phyloP scores from a whole-genome alignment of 1,284 basidiomycete genomes.

The Heterobasidion occidentale region DNA sequence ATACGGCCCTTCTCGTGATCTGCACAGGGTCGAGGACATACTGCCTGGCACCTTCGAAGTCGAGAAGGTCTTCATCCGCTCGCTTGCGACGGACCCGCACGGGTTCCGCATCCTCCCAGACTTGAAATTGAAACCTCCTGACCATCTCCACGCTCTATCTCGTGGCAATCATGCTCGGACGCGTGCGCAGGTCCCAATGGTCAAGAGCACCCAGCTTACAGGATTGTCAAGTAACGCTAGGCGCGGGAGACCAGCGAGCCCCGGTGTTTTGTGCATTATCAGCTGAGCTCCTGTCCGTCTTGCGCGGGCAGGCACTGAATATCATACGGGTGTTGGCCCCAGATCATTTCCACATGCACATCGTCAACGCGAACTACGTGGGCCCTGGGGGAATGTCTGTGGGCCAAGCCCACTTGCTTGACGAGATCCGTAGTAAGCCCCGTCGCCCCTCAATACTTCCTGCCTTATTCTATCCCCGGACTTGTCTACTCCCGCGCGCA shows the following conservation, averaged over 20 bases:
- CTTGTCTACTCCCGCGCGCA: slow-evolving; percentile 20
- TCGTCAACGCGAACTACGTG: slow-evolving; percentile 72
- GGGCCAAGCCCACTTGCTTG: slow-evolving; percentile 90
- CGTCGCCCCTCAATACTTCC: neutral
- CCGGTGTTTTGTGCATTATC: slow-evolving; percentile 89
- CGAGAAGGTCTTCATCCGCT: slow-evolving; percentile 64
- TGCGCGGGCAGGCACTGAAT: neutral
- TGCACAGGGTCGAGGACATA: slow-evolving; percentile 79
- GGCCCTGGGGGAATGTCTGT: slow-evolving; percentile 68
- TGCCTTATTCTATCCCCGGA: neutral
- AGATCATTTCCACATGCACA: slow-evolving; percentile 96
- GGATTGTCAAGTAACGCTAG: slow-evolving; percentile 54
- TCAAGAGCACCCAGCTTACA: slow-evolving; percentile 45
- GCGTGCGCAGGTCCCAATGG: slow-evolving; percentile 62
- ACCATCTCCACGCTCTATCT: slow-evolving; percentile 70
- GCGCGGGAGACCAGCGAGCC: slow-evolving; percentile 51
- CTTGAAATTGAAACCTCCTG: slow-evolving; percentile 87
- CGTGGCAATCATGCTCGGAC: slow-evolving; percentile 65
- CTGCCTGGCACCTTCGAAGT: slow-evolving; percentile 76
- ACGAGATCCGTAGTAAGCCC: slow-evolving; percentile 72
- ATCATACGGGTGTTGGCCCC: neutral
- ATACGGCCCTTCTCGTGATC: neutral
- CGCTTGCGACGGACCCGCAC: slow-evolving; percentile 25
- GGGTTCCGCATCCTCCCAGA: slow-evolving; percentile 87
- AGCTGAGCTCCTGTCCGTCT: slow-evolving; percentile 87